These are phyloP conservation scores for Saccharum officinarum DNA, from an alignment of 176 grass and related monocot genomes.

Conservation along the genomic window DNA sequence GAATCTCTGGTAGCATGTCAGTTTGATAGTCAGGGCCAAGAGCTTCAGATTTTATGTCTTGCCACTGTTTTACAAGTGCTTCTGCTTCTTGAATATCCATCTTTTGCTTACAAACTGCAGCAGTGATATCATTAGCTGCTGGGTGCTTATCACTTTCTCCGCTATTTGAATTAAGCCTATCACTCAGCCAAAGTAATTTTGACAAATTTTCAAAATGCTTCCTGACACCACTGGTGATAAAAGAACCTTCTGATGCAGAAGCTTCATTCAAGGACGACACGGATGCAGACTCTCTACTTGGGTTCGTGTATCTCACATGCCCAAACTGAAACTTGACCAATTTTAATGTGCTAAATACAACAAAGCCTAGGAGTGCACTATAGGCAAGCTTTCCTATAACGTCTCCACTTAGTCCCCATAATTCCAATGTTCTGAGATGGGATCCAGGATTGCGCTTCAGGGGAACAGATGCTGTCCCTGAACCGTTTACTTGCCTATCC, in stretches of 20 bases:
- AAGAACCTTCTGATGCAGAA: conserved; percentile 32
- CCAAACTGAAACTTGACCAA: conserved; percentile 62
- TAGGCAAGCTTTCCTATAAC: conserved; percentile 59
- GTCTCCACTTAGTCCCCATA: conserved; percentile 51
- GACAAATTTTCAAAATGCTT: conserved; percentile 59
- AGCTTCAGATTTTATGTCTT: conserved; percentile 88
- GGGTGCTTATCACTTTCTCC: conserved; percentile 31
- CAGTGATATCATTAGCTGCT: not conserved
- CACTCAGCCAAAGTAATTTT: conserved; percentile 46
- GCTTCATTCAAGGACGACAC: conserved; percentile 38
- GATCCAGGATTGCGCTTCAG: conserved; percentile 64
- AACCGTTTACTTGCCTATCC: conserved; percentile 41
- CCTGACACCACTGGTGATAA: conserved; percentile 40
- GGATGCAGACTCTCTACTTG: conserved; percentile 25
- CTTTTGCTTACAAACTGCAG: conserved; percentile 38
- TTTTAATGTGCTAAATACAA: conserved; percentile 63
- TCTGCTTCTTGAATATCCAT: conserved; percentile 86
- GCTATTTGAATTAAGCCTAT: conserved; percentile 44
- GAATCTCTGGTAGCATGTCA: conserved; percentile 60
- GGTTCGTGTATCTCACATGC: conserved; percentile 27
- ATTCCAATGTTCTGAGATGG: conserved; percentile 56
- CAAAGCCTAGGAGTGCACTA: conserved; percentile 63
- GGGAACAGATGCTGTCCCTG: conserved; percentile 48
- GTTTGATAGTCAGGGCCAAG: conserved; percentile 83
- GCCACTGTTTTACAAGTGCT: conserved; percentile 83